Evolutionary conservation across 345 rosid genomes (phyloP), one percentile per base, ranked within the genome.

Genomic region (Eucalyptus grandis): DNA sequence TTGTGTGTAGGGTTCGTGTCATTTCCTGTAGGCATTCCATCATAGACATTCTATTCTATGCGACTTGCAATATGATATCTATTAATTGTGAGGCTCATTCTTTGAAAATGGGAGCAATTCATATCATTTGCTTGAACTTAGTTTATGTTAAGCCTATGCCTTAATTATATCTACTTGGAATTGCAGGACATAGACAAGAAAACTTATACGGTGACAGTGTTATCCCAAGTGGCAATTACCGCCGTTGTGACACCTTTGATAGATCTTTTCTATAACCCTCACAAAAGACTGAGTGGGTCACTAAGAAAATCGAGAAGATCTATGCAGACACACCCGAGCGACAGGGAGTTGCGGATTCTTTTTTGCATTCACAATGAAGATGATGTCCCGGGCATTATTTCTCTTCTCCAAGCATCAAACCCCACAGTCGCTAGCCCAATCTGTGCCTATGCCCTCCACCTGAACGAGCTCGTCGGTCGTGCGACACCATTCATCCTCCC

Each of bases 361-460:
- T 62, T 89, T 24, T 90, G 95, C 43, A 86, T 93, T 85, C 92
- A 91, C 87, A 4, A 22, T 9, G 93, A 94, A 67, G 90, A 92
- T 7, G 87, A 90, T 69, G 92, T 92, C 47, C 90, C 80, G 24
- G 58, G 92, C 37, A 87, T 90, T 34, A 90, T 93, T 8, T 26
- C 91, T 40, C 88, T 94, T 34, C 90, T 94, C 7, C 90, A 94
- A 89, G 90, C 93, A 13, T 82, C 80, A 4, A 90, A 89, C 58
- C 89, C 91, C 5, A 89, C 87, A 4, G 13, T 4, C 11, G 16
- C 3, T 8, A 90, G 91, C 69, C 89, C 92, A 2, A 22, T 90
- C 37, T 87, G 62, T 12, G 91, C 87, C 46, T 89, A 91, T 6
- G 89, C 86, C 3, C 49, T 91, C 9, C 93, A 91, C 87, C 88